Base-by-base conservation (phyloP, 1,139 yeast genomes). In the Pichia norvegensis region DNA sequence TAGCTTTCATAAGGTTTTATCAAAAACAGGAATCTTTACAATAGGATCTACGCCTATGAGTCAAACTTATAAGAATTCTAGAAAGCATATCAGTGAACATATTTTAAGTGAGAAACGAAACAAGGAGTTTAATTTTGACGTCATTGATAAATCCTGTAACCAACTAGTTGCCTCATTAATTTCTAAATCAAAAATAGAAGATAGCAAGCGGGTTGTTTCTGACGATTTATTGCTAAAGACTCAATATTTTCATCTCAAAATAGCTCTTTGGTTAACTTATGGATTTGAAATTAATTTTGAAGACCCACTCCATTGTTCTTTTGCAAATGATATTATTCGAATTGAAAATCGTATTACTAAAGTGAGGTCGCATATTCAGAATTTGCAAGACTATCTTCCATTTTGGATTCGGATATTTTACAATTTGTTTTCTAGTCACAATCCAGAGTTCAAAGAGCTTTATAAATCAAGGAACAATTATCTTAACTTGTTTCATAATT, bases 21-120 rank as follows among this genome's bases (percentile, higher is more conserved):
- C 88, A 0, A 64, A 73, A 4, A 17, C 20, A 16, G 82, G 78
- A 47, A 66, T 54, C 5, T 78, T 74, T 52, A 85, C 95, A 0
- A 72, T 85, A 27, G 95, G 95, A 0, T 81, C 94, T 0, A 82
- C 92, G 0, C 94, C 94, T 1, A 77, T 72, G 57, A 76, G 84
- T 2, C 67, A 65, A 1, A 69, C 80, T 2, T 82, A 72, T 56
- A 67, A 68, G 50, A 66, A 65, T 22, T 74, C 77, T 58, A 74
- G 81, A 55, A 80, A 78, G 55, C 71, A 73, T 8, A 67, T 82
- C 25, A 71, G 81, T 0, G 67, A 69, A 47, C 68, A 71, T 6
- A 64, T 83, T 47, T 47, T 61, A 17, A 78, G 75, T 56, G 69
- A 61, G 43, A 63, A 53, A 36, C 60, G 59, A 38, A 66, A 69